Base-by-base conservation (phyloP, 371 early-diverging fungal genomes). In the Rhizopus stolonifer region DNA sequence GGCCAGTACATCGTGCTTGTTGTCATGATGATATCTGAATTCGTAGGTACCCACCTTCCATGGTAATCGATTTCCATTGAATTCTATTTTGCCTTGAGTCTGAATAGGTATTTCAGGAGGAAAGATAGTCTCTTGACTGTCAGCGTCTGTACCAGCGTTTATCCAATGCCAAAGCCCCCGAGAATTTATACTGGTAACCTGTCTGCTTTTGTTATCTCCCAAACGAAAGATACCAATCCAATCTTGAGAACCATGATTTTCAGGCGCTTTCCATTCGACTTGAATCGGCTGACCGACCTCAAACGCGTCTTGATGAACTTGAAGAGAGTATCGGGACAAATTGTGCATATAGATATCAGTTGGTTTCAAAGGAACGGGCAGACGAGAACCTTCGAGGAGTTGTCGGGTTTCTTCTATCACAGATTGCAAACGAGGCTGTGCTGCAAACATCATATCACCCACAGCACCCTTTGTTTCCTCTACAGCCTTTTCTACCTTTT, bases 211-310 rank as follows among this genome's bases (percentile, higher is more conserved):
- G 68, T 94, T 94, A 18, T 83, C 77, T 0, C 78, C 81, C 0
- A 91, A 82, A 29, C 82, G 81, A 69, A 94, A 97, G 2, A 95
- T 70, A 24, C 95, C 98, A 57, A 97, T 87, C 96, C 98, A 96
- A 69, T 95, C 96, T 45, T 80, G 75, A n/a, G 77, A 51, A 36
- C 89, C 77, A 62, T 85, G 84, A 51, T 81, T 81, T 52, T 64
- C 71, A 15, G 84, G 90, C 1, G 89, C 93, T 2, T 81, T 80
- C 87, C 93, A 94, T 8, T 61, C 52, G 1, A 92, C 70, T 1
- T 55, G 61, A 38, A 94, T 86, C 10, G 84, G 79, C 54, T 87
- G 82, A 9, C 94, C 95, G 19, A 93, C 75, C 14, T 74, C 63
- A 52, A 69, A 79, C 0, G 34, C 25, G 13, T 55, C 52, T 38